Evolutionary conservation across 306 rosid species (phyloP).

Genomic region (Medicago ruthenica): DNA sequence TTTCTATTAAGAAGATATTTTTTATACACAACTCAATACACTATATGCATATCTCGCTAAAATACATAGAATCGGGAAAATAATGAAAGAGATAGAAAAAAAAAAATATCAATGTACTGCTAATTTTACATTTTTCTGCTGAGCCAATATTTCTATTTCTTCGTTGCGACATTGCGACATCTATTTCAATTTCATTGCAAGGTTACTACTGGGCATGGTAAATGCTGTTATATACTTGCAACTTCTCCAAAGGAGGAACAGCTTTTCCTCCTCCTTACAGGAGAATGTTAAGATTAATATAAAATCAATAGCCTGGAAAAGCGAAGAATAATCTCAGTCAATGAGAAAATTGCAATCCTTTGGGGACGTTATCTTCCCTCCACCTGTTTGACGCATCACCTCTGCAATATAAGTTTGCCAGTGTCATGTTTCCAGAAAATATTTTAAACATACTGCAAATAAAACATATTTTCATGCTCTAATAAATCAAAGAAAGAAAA

Average conservation of each 20-base stretch:
- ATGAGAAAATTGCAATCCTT: slow-evolving; percentile 55
- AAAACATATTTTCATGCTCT: not conserved
- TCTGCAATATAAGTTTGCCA: slow-evolving; percentile 59
- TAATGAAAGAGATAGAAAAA: slow-evolving; percentile 10
- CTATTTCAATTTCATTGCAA: slow-evolving; percentile 44
- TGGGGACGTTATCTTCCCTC: slow-evolving; percentile 70
- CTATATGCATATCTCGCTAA: slow-evolving; percentile 41
- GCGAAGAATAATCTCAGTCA: slow-evolving; percentile 43
- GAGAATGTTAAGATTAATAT: slow-evolving; percentile 38
- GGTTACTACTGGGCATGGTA: slow-evolving; percentile 19
- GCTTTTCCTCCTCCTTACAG: slow-evolving; percentile 45
- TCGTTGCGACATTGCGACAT: slow-evolving; percentile 48
- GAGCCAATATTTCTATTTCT: slow-evolving; percentile 36
- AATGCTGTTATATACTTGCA: slow-evolving; percentile 40
- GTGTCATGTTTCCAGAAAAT: slow-evolving; percentile 38
- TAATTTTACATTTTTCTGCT: slow-evolving; percentile 38
- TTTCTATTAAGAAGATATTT: slow-evolving; percentile 34
- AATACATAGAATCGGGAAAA: slow-evolving; percentile 40
- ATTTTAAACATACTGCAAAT: slow-evolving; percentile 19
- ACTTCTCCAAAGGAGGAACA: slow-evolving; percentile 44
- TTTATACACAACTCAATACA: slow-evolving; percentile 45
- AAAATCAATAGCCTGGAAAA: slow-evolving; percentile 48
- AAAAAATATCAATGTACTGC: slow-evolving; percentile 24
- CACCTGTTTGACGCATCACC: slow-evolving; percentile 77
- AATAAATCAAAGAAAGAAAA: slow-evolving; percentile 9